Evolutionary conservation across 768 basidiomycete genomes (phyloP), one percentile per base, ranked within the genome.

Genomic region (Exsudoporus frostii): DNA sequence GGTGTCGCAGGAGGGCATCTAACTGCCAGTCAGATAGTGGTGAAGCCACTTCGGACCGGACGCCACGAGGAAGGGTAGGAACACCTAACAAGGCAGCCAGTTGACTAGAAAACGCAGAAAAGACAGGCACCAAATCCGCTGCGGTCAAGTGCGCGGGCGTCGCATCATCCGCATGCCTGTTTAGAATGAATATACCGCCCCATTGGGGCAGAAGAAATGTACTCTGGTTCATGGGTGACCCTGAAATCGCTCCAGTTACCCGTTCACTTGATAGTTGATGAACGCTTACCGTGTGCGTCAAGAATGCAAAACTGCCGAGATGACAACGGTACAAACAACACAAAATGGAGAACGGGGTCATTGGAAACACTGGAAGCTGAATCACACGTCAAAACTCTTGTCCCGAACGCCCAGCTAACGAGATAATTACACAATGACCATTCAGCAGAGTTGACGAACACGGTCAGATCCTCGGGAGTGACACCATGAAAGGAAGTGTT

Each of bases 391-490:
- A 64, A 53, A 44, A 45, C 1, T 25, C 44, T 40, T 39, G 24
- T 42, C 24, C 41, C 6, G 4, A 11, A 45, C 17, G 3, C 57
- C 7, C 36, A 42, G 24, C 1, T 29, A 32, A 59, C 77, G 61
- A 61, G 36, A 51, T 49, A 59, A 27, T 66, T 60, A 94, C 95
- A 93, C 45, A 99, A 65, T 13, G 88, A 89, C 97, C 97, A 99
- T 65, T 94, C 87, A 5, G 94, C 97, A 7, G 92, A 92, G 64
- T 99, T 99, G 38, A 99, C 78, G 64, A 99, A 99, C 0, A 95
- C 85, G 14, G 89, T 93, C 53, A 97, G 77, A 62, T 96, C 85
- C 59, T 94, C 93, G 46, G 83, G 82, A 1, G 81, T 82, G 36
- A 98, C 69, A 0, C 82, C 81, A 67, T 83, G 84, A 9, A 68